Conservation (phyloP, 768 basidiomycete genomes). For the Tricholomella constricta region DNA sequence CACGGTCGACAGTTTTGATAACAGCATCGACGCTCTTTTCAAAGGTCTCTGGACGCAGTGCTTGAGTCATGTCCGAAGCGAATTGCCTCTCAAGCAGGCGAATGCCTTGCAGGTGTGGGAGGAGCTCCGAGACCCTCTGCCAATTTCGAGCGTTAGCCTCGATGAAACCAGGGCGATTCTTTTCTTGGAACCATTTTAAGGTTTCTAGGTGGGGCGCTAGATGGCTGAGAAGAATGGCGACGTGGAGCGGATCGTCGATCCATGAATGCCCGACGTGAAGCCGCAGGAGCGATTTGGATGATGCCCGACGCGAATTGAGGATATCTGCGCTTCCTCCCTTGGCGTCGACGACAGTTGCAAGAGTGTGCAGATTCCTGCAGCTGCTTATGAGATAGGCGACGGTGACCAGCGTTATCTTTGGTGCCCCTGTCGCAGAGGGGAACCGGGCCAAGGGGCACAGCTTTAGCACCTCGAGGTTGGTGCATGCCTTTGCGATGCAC, state of each 20-base stretch:
- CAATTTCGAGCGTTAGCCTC: slow-evolving; percentile 69
- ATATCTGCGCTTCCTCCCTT: slow-evolving; percentile 45
- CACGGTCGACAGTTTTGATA: slow-evolving; percentile 30
- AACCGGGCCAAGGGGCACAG: slow-evolving; percentile 73
- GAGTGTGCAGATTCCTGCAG: slow-evolving; percentile 64
- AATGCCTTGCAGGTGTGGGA: slow-evolving; percentile 73
- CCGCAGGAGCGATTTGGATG: slow-evolving; percentile 68
- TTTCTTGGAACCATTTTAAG: slow-evolving; percentile 78
- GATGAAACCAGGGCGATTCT: slow-evolving; percentile 68
- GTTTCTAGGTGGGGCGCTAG: slow-evolving; percentile 70
- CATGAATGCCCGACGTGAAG: slow-evolving; percentile 78
- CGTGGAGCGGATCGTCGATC: slow-evolving; percentile 67
- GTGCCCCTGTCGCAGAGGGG: slow-evolving; percentile 50
- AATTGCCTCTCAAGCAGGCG: slow-evolving; percentile 62
- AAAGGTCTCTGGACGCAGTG: slow-evolving; percentile 31
- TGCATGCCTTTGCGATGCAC: slow-evolving; percentile 60
- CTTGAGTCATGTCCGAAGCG: slow-evolving; percentile 18
- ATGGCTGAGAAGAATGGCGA: slow-evolving; percentile 75
- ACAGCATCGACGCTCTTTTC: slow-evolving; percentile 54
- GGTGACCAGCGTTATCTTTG: slow-evolving; percentile 63
- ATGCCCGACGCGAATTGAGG: slow-evolving; percentile 46
- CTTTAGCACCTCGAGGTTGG: slow-evolving; percentile 67
- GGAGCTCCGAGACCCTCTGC: slow-evolving; percentile 67
- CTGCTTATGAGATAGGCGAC: slow-evolving; percentile 56
- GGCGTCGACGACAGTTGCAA: slow-evolving; percentile 68